phyloP scores from a whole-genome alignment of 495 filamentous ascomycete genomes.

The Tuber brumale region DNA sequence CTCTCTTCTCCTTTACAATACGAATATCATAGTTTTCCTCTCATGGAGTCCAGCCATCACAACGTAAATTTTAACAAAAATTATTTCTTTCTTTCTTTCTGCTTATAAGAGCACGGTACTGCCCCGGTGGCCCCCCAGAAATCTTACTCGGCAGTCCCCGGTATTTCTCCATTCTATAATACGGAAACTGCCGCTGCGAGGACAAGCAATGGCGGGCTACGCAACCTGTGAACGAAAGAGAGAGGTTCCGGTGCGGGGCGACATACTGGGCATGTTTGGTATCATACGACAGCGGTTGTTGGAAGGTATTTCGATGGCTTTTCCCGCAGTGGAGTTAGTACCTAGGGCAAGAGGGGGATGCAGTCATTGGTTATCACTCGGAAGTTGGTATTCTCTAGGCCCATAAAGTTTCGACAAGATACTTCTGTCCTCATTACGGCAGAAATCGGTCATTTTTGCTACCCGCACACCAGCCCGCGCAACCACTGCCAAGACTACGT shows the following conservation, averaged over 20 bases:
- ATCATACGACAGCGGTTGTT: neutral
- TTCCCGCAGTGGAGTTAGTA: neutral
- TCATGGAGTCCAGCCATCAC: no score
- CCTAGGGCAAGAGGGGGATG: fast-evolving
- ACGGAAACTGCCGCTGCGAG: no score
- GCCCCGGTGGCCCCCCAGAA: neutral
- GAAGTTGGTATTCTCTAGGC: neutral
- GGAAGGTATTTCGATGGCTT: neutral
- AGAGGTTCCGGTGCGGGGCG: neutral
- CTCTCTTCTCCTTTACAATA: no score
- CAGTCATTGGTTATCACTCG: neutral
- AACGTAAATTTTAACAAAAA: no score
- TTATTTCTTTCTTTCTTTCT: no score
- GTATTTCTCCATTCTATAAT: no score
- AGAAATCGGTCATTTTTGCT: neutral
- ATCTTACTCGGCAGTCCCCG: neutral
- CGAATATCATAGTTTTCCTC: no score
- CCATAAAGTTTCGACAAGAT: neutral
- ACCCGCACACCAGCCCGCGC: no score
- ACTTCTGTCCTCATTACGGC: neutral
- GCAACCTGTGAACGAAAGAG: neutral
- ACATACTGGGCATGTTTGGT: neutral
- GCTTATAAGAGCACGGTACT: neutral
- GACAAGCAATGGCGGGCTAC: no score
- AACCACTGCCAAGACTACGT: neutral